These are phyloP conservation scores for Ceratocystiopsis brevicomis DNA, from an alignment of 2,329 filamentous ascomycete species.

Conservation along the genomic window DNA sequence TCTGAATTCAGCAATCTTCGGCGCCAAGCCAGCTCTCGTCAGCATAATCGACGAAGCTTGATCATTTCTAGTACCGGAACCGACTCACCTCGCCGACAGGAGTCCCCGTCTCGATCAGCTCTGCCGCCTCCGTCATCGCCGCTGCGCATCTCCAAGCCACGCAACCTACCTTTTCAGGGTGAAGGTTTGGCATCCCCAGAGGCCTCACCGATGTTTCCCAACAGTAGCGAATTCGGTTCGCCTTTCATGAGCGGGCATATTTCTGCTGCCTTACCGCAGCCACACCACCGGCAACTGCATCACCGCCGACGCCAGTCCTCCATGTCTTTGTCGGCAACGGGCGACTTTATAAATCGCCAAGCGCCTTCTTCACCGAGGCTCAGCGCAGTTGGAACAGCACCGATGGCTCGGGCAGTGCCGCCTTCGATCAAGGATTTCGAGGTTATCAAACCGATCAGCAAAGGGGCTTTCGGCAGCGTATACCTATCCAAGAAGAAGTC, in stretches of 20 bases:
- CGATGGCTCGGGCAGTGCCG: constrained; percentile 71
- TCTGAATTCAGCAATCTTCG: constrained; percentile 66
- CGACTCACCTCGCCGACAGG: constrained; percentile 58
- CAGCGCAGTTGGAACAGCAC: constrained; percentile 54
- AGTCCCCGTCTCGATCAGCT: constrained; percentile 61
- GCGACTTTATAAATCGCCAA: constrained; percentile 39
- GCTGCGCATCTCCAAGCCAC: constrained; percentile 66
- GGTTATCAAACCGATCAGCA: constrained; percentile 98
- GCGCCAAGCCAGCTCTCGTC: constrained; percentile 58
- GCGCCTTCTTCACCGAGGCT: constrained; percentile 64
- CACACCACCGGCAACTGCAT: constrained; percentile 22
- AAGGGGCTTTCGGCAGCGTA: constrained; percentile 93
- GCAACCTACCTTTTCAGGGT: constrained; percentile 36
- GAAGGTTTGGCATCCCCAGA: constrained; percentile 67
- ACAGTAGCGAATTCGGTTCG: constrained; percentile 65
- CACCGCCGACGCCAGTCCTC: constrained; percentile 86
- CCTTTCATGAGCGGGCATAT: constrained; percentile 33
- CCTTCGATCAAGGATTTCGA: constrained; percentile 99
- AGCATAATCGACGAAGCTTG: constrained; percentile 72
- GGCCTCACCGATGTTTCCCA: constrained; percentile 69
- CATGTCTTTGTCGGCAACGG: constrained; percentile 34
- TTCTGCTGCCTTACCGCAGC: constrained; percentile 60
- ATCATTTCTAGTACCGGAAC: constrained; percentile 54
- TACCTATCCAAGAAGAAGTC: constrained; percentile 98
- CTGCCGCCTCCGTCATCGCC: constrained; percentile 56